Conservation (phyloP, 805 yeast species). For the Candida endomychidarum region DNA sequence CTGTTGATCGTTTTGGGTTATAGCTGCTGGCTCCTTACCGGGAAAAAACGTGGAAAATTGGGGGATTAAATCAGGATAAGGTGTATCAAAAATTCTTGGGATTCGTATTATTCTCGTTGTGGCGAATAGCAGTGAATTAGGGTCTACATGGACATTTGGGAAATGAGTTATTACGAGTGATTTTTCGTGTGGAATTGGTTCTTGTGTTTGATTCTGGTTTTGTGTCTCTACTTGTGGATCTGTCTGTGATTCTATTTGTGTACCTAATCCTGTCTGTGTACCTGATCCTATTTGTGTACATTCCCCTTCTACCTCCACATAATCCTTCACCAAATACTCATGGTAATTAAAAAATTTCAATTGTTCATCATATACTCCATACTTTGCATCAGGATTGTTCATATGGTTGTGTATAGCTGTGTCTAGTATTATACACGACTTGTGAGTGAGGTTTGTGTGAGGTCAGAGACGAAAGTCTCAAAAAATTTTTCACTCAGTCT, state of each 20-base stretch:
- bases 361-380: conserved; percentile 11
- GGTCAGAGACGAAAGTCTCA: no score
- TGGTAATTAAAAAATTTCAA: conserved; percentile 63
- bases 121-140: conserved; percentile 24
- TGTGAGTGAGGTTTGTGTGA: not conserved
- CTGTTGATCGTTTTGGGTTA: conserved; percentile 7
- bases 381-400: conserved; percentile 23
- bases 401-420: no score
- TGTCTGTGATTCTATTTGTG: not conserved
- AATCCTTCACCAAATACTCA: conserved; percentile 48
- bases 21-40: conserved; percentile 64
- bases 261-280: no score
- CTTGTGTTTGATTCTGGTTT: not conserved
- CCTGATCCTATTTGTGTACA: no score
- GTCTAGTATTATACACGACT: no score
- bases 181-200: not conserved
- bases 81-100: conserved; percentile 49
- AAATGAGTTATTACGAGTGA: conserved; percentile 61
- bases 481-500: no score
- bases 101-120: conserved; percentile 62
- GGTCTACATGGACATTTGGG: conserved; percentile 53
- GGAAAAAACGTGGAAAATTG: conserved; percentile 56
- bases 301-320: no score
- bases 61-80: conserved; percentile 45
- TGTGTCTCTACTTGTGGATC: not conserved